Evolutionary conservation across 1,139 yeast genomes (phyloP), one percentile per base, ranked within the genome.

Genomic region (Kodamaea suecica): DNA sequence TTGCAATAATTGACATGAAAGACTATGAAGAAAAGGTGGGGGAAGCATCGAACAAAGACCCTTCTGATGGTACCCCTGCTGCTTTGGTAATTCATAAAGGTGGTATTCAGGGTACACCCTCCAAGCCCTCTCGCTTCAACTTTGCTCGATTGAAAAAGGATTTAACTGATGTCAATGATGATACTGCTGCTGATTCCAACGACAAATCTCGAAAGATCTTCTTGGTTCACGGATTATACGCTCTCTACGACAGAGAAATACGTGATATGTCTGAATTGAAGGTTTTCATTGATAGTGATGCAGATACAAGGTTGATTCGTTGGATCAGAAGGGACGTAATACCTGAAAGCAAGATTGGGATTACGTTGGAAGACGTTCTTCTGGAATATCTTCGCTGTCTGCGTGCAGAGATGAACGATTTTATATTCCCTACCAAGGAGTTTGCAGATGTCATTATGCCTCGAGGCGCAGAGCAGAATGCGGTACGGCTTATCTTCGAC

Each of bases 381-480:
- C 73, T 75, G 39, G 53, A 70, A 20, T 88, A 88, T 53, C 57
- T 88, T 44, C 74, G 72, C 31, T 64, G 70, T 9, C 76, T 88
- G n/a, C 70, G 95, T 39, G 76, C 80, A 3, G 96, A 88, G 51
- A 84, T 83, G 83, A 75, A 70, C 43, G 76, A 80, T 45, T 84
- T 73, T 52, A 81, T 88, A 10, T 73, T 73, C 30, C 87, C 85
- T 23, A 86, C 96, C 2, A 83, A 84, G 55, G 80, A 80, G 40
- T 72, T 65, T 42, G 95, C 96, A 2, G 96, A 88, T 55, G 78
- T 87, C 11, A 77, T 88, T 29, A 69, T 88, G 52, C 95, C 95
- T 3, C 66, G 81, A 34, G 88, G 87, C 1, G 80, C 84, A 3
- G 80, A 77, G 32, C 62, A 70, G 17, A 67, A 73, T 31, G 90